phyloP scores from a whole-genome alignment of 345 rosid genomes.

The Physaria fendleri region DNA sequence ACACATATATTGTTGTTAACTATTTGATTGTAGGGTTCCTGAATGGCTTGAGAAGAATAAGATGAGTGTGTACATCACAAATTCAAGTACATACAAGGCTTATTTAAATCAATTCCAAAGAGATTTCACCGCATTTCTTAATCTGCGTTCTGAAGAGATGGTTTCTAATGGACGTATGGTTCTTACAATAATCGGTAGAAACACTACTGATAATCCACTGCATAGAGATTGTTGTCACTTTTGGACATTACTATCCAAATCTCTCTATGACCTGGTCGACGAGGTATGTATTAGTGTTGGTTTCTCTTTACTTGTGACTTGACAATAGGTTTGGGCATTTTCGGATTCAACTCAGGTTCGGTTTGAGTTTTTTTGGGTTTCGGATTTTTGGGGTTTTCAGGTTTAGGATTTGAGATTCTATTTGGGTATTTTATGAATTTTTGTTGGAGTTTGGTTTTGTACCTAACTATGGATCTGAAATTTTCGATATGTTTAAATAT shows the following conservation, averaged over 20 bases:
- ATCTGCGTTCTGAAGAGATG: constrained; percentile 33
- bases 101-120: constrained; percentile 32
- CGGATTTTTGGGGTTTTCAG: too few species aligned
- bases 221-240: constrained; percentile 11
- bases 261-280: constrained; percentile 28
- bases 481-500: too few species aligned
- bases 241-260: constrained; percentile 20
- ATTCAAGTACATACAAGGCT: constrained; percentile 18
- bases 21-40: constrained; percentile 28
- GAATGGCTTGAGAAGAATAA: constrained; percentile 20
- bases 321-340: neutral
- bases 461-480: too few species aligned
- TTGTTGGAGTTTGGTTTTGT: too few species aligned
- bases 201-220: constrained; percentile 27
- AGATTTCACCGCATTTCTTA: constrained; percentile 37
- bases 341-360: too few species aligned
- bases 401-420: too few species aligned
- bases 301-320: too few species aligned
- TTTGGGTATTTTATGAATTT: too few species aligned
- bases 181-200: constrained; percentile 28
- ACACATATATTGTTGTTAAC: too few species aligned
- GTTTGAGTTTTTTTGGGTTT: too few species aligned
- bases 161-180: constrained; percentile 34
- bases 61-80: constrained; percentile 19
- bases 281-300: too few species aligned